Evolutionary conservation across 164 flowering plant species (phyloP).

Genomic region (Stephania yunnanensis): DNA sequence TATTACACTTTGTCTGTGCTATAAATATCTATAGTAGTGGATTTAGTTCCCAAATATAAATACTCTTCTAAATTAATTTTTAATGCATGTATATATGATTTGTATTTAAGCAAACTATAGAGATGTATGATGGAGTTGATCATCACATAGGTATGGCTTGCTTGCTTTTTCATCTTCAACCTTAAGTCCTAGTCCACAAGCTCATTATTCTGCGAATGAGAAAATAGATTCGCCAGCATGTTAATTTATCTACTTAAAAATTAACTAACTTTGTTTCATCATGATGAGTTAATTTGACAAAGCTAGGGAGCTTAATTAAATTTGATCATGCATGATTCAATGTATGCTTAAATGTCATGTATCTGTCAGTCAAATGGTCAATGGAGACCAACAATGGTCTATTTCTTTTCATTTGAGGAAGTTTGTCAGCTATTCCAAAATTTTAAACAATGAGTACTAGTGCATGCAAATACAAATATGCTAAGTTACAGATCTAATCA

Average conservation of each 20-base stretch:
- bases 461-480: neutral
- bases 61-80: too few species aligned
- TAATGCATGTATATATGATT: too few species aligned
- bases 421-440: neutral
- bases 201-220: neutral
- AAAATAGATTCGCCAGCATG: neutral
- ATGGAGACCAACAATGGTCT: conserved; percentile 1
- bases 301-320: neutral
- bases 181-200: neutral
- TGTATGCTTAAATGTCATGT: neutral
- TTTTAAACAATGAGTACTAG: neutral
- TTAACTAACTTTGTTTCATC: too few species aligned
- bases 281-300: too few species aligned
- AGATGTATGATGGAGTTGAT: too few species aligned
- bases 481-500: neutral
- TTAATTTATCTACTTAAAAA: neutral
- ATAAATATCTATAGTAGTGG: too few species aligned
- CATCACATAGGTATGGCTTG: too few species aligned
- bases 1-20: neutral
- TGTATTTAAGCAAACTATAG: too few species aligned
- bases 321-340: neutral
- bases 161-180: too few species aligned
- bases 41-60: too few species aligned
- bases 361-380: conserved; percentile 3
- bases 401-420: neutral